Base-by-base conservation (phyloP, 192 early-diverging fungal species). In the Globomyces pollinis-pini region DNA sequence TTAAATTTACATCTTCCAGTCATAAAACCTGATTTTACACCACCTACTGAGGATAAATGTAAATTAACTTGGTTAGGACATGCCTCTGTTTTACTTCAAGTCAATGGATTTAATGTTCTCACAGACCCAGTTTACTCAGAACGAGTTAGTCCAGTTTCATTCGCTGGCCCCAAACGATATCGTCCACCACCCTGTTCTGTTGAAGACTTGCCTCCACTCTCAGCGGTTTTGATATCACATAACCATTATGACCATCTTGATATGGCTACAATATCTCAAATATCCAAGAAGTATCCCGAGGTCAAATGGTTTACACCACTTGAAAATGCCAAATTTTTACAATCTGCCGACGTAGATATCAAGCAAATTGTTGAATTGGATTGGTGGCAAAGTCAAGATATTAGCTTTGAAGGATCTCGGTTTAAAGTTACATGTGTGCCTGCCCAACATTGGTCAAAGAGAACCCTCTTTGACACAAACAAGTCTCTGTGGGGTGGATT, bases 241-340 rank as follows among this genome's bases (percentile, higher is more conserved):
- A 91, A 91, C 66, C 91, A 94, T 60, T 94, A 91, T 64, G 91
- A 91, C 63, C 90, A 91, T 50, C 59, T 91, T 60, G 91, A 93
- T 66, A 57, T 80, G 57, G 57, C 71, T 31, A 88, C 86, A 13
- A 76, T 90, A 38, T 63, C 73, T 28, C 60, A 64, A 7, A 64
- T 93, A 7, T 70, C 68, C 1, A 63, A 64, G 20, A 57, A 29
- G 32, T n/a, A n/a, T n/a, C n/a, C n/a, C n/a, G 69, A 73, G 15
- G 66, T 73, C 18, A 71, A 67, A 26, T 90, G 83, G 51, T 89
- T 80, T 64, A 86, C 88, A 12, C 88, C 91, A 12, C 71, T 94
- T 16, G 89, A 86, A 1, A 91, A 90, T 62, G 82, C 79, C 24
- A 23, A 47, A 0, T 84, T 86, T 69, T 84, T 93, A 28, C n/a